phyloP scores from a whole-genome alignment of 2,329 filamentous ascomycete genomes.

The Cercospora sesami region DNA sequence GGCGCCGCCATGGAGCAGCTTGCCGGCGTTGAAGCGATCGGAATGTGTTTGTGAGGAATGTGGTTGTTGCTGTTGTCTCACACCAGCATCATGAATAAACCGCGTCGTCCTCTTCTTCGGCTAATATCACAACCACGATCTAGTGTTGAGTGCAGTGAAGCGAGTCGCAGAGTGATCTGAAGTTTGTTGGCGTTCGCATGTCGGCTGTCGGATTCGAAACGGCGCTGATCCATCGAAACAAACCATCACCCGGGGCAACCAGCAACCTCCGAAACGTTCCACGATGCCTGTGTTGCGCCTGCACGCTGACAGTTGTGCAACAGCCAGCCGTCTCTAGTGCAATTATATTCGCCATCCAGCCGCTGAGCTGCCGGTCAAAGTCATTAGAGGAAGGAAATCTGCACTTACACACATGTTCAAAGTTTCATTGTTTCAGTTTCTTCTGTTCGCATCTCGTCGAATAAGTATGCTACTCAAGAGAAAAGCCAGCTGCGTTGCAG shows the following conservation, averaged over 20 bases:
- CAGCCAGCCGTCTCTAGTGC: neutral
- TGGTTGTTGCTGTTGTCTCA: slow-evolving; percentile 8
- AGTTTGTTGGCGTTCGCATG: slow-evolving; percentile 5
- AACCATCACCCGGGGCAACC: neutral
- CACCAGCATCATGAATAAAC: slow-evolving; percentile 1
- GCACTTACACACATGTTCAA: neutral
- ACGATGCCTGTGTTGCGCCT: neutral
- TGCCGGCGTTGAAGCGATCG: slow-evolving; percentile 26
- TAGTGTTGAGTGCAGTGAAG: neutral
- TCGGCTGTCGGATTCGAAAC: neutral
- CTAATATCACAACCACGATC: neutral
- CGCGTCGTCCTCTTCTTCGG: neutral
- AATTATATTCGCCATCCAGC: neutral
- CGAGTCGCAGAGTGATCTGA: neutral
- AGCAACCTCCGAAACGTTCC: neutral
- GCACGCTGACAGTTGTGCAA: neutral
- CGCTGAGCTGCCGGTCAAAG: neutral
- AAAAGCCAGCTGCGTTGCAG: slow-evolving; percentile 13
- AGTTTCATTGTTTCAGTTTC: neutral
- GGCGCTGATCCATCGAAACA: neutral
- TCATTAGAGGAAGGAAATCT: neutral
- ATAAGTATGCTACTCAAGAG: slow-evolving; percentile 19
- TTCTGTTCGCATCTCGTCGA: slow-evolving; percentile 12
- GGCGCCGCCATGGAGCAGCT: slow-evolving; percentile 28
- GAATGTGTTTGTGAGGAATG: slow-evolving; percentile 31